Evolutionary conservation across 2,329 filamentous ascomycete species (phyloP).

Genomic region (Daldinia sp.): DNA sequence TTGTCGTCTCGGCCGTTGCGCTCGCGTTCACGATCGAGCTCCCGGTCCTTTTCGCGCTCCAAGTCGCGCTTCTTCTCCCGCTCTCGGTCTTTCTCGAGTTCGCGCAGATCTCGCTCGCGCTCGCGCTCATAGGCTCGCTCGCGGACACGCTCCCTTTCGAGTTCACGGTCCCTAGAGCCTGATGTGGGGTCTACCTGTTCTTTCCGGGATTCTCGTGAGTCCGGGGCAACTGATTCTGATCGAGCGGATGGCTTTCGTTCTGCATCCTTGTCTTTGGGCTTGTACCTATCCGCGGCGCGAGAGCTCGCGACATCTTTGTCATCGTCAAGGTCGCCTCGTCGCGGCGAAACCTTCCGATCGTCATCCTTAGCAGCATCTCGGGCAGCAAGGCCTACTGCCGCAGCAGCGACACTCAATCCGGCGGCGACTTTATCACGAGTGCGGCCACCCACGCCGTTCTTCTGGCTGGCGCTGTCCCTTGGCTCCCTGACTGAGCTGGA

Average conservation of each 20-base stretch:
- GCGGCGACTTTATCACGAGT: slow-evolving; percentile 62
- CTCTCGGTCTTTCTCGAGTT: slow-evolving; percentile 42
- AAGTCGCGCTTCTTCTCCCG: slow-evolving; percentile 33
- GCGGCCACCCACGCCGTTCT: slow-evolving; percentile 56
- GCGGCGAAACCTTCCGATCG: slow-evolving; percentile 48
- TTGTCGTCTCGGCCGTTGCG: slow-evolving; percentile 34
- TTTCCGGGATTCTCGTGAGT: slow-evolving; percentile 45
- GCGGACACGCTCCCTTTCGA: slow-evolving; percentile 37
- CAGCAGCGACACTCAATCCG: slow-evolving; percentile 62
- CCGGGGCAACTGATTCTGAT: slow-evolving; percentile 42
- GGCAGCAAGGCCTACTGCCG: slow-evolving; percentile 58
- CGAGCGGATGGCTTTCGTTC: slow-evolving; percentile 45
- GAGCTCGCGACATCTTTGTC: slow-evolving; percentile 46
- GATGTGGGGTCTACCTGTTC: slow-evolving; percentile 43
- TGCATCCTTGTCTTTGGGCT: slow-evolving; percentile 47
- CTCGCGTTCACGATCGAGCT: slow-evolving; percentile 43
- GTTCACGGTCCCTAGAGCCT: slow-evolving; percentile 43
- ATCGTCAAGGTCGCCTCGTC: slow-evolving; percentile 43
- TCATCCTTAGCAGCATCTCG: slow-evolving; percentile 58
- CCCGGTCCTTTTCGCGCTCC: slow-evolving; percentile 46
- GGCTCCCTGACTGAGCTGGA: slow-evolving; percentile 48
- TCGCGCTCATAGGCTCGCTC: slow-evolving; percentile 42
- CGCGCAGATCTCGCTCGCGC: slow-evolving; percentile 34
- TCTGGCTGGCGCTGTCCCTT: slow-evolving; percentile 52
- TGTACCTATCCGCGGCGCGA: slow-evolving; percentile 49